Base-by-base conservation (phyloP, 139 green algal genomes). In the Zygnema cylindricum region DNA sequence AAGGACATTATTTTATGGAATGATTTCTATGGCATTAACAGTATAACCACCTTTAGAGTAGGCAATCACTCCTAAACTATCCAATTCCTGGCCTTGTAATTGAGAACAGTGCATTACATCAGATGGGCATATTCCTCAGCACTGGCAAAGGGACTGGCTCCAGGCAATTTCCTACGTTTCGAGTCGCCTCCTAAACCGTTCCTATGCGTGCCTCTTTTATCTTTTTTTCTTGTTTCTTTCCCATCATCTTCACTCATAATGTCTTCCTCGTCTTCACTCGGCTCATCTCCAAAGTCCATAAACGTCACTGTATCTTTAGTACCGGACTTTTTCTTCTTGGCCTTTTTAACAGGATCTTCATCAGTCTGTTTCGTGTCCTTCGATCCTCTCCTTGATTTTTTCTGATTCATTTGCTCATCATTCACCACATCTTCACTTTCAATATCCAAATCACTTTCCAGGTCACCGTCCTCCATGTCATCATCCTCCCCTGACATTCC, bases 111-210 rank as follows among this genome's bases (percentile, higher is more conserved):
- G n/a, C 38, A 79, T 7, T 79, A 25, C 71, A 79, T 41, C 7
- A 85, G 49, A 85, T 85, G 77, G 83, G 41, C 49, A 7, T 87
- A 87, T 3, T 87, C 81, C 23, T 87, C 81, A 83, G 81, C 81
- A 7, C 81, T 87, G 32, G 81, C 81, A 7, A 87, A 87, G 30
- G 81, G 23, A 69, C 43, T 84, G 32, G 21, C n/a, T 41, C 81
- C 32, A 2, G 21, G 2, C 2, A 2, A 35, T 55, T 16, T 7
- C 38, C 71, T 79, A 16, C 71, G 38, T 55, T 77, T 77, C 33
- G 11, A 7, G 55, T 85, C 83, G 55, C 83, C 83, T 16, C 77
- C 77, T 16, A 30, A n/a, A 69, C 49, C 49, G 16, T 55, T 16
- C 77, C 16, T 85, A 55, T 55, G 55, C 71, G n/a, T n/a, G n/a